Evolutionary conservation across 1,139 yeast genomes (phyloP), one percentile per base, ranked within the genome.

Genomic region (Nakaseomyces bracarensis): DNA sequence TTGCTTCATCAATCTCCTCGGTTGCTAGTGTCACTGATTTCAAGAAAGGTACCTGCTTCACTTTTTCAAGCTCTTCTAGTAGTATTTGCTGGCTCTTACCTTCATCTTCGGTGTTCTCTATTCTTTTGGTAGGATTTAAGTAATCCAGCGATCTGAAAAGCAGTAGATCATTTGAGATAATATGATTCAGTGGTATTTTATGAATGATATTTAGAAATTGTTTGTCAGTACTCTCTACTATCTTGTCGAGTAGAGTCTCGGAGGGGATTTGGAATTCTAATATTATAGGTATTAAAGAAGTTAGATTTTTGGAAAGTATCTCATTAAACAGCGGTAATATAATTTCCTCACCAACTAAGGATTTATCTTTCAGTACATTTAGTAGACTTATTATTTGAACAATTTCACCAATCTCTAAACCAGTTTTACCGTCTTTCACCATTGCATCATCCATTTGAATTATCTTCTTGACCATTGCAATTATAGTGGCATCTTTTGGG

Each of bases 401-500:
- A 6, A 56, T 22, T 36, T 55, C 58, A 5, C 11, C 15, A 3
- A 46, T 18, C 18, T 46, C 42, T 39, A 52, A 34, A 3, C 31
- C 36, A 9, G 40, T 41, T 39, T 53, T 49, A 5, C 55, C 56
- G 37, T 55, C 60, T 16, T 43, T 41, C 3, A 49, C 36, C 20
- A 51, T 56, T 3, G 42, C 47, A 3, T 44, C 27, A 42, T 56
- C 60, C 36, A 55, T 52, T 15, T 39, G 23, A 3, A 58, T 45
- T 10, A 51, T 40, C 37, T 55, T 57, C 14, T 43, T 29, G 13
- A 56, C 38, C 5, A 53, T 46, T 13, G 48, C 27, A 7, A 35
- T 18, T 20, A 55, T n/a, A 8, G 52, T 38, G 3, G 45, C 50
- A 36, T 55, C 55, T 26, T 51, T 46, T 8, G 46, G 20, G 3